phyloP scores from a whole-genome alignment of 73 alveolate genomes.

The Symbiodinium pilosum region DNA sequence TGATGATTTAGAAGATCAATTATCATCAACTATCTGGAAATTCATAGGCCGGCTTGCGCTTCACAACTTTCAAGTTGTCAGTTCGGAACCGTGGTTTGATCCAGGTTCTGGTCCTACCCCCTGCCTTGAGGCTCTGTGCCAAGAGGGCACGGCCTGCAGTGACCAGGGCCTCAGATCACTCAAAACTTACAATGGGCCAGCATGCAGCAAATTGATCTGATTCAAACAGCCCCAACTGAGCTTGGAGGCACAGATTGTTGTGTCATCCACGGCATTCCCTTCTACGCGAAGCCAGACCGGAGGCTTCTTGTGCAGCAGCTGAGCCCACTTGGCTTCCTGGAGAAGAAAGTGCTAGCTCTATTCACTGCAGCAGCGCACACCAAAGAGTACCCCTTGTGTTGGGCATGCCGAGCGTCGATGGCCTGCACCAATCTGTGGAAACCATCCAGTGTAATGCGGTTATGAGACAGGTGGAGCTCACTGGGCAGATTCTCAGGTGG shows the following conservation, averaged over 20 bases:
- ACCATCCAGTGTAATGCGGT: constrained; percentile 28
- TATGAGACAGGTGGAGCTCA: constrained; percentile 72
- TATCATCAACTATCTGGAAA: too few relatives aligned
- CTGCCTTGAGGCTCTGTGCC: constrained; percentile 52
- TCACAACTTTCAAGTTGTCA: too few relatives aligned
- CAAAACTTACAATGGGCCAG: too few relatives aligned
- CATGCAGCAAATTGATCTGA: too few relatives aligned
- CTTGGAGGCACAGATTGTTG: constrained; percentile 28
- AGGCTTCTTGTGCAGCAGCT: constrained; percentile 16
- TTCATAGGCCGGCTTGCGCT: too few relatives aligned
- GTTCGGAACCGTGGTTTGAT: too few relatives aligned
- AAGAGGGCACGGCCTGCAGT: constrained; percentile 63
- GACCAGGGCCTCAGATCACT: constrained; percentile 53
- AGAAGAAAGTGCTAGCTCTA: background rate
- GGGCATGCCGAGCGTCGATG: constrained; percentile 13
- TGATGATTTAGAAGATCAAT: too few relatives aligned
- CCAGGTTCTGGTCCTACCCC: too few relatives aligned
- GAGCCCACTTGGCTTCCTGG: constrained; percentile 50
- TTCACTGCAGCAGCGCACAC: background rate
- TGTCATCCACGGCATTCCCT: constrained; percentile 46
- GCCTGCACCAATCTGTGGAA: constrained; percentile 28
- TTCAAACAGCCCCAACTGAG: too few relatives aligned
- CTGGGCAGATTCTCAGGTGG: constrained; percentile 69
- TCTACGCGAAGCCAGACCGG: constrained; percentile 90
- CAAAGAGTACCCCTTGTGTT: background rate